Evolutionary conservation across 2,329 filamentous ascomycete species (phyloP), one percentile per base, ranked within the genome.

Genomic region (Dryadomyces quercus-mongolicae): DNA sequence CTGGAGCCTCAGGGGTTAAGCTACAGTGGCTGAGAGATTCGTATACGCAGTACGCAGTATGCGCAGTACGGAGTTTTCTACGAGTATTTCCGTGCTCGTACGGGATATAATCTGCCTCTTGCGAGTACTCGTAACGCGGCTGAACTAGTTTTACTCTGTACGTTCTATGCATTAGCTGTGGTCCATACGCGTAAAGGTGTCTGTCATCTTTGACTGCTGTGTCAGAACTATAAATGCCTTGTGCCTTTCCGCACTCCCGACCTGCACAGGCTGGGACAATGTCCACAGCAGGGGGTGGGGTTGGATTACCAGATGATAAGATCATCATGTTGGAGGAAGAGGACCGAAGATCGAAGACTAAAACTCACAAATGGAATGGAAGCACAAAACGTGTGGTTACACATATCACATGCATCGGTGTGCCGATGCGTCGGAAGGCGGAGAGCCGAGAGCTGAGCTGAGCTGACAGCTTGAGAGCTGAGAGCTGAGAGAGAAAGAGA

Each of bases 221-320:
- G 34, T 58, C 53, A 58, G 54, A 58, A 31, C 25, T 44, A 48
- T 20, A 52, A 38, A 44, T 50, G 54, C 58, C 56, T 56, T 56
- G 6, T 18, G 13, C 18, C 18, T 60, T 12, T 60, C 58, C 43
- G 55, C 58, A 60, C 52, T 25, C 58, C 58, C 54, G 55, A 60
- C 58, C 58, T 42, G 18, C 58, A 36, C 58, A 56, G 51, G 55
- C 54, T 38, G 7, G 36, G 6, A 16, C 5, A 22, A 15, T 18
- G 13, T 21, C 12, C 16, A 13, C 31, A 36, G 36, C 55, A 54
- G 45, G 58, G 58, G 57, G 58, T 58, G 51, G 57, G 58, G 57
- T 60, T 50, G 58, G 58, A 58, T 60, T 60, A 60, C 58, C 58
- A 60, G 58, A 60, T 58, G 55, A 60, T 60, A 44, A 31, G 18